Conservation (phyloP, 2,329 filamentous ascomycete genomes). For the Acrocalymma vagum region DNA sequence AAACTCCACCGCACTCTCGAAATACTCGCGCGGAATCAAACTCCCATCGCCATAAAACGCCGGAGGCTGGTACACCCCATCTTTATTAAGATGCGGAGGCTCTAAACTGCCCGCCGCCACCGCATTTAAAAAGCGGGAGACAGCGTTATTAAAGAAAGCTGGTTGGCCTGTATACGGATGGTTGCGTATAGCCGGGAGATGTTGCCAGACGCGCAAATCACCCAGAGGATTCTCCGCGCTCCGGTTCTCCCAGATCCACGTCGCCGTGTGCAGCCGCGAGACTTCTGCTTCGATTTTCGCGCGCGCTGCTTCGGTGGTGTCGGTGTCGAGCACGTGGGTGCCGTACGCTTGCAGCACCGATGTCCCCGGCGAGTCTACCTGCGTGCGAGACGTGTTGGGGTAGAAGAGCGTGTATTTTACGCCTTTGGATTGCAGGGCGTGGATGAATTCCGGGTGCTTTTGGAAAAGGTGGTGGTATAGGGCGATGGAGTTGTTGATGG, state of each 20-base stretch:
- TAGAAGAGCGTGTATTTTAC: conserved; percentile 35
- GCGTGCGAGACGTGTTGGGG: conserved; percentile 13
- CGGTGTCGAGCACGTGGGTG: conserved; percentile 9
- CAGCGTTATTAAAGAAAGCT: conserved; percentile 20
- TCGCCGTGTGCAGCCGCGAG: conserved; percentile 14
- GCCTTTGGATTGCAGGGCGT: conserved; percentile 34
- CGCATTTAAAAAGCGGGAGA: conserved; percentile 12
- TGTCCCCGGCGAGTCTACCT: conserved; percentile 12
- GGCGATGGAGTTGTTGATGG: conserved; percentile 41
- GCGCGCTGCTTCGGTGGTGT: conserved; percentile 13
- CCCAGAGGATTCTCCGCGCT: conserved; percentile 15
- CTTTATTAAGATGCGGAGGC: conserved; percentile 17
- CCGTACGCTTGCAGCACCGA: conserved; percentile 16
- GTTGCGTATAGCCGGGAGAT: conserved; percentile 17
- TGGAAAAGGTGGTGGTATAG: conserved; percentile 34
- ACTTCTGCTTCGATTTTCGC: conserved; percentile 18
- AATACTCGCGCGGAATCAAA: conserved; percentile 12
- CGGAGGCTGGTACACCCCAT: conserved; percentile 19
- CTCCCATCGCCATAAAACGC: conserved; percentile 20
- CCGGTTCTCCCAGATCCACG: conserved; percentile 12
- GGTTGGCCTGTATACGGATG: conserved; percentile 14
- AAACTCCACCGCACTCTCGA: conserved; percentile 19
- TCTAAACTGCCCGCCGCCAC: conserved; percentile 16
- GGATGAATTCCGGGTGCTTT: conserved; percentile 37
- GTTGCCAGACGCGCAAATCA: conserved; percentile 19